Evolutionary conservation across 805 yeast species (phyloP), one percentile per base, ranked within the genome.

Genomic region (Isabelozyma rhagii): DNA sequence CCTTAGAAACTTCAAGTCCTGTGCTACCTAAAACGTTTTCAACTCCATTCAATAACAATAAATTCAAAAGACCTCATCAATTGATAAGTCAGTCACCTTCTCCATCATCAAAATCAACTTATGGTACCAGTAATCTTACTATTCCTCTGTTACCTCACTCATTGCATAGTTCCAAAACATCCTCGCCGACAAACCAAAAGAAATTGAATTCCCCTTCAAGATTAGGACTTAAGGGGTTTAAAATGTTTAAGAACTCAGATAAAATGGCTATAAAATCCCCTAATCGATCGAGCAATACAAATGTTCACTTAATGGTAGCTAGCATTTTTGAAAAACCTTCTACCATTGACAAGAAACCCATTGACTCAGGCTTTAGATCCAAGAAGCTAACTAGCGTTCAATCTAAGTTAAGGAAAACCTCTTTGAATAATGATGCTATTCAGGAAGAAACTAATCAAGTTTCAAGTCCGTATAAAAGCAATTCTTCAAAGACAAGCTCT

Each of bases 1-100:
- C 62, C 5, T 50, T 49, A 17, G 55, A 49, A 17, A 43, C 44
- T 17, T 45, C 57, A 9, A 54, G 58, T 40, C 61, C 59, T 3
- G 47, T 43, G 5, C 34, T 45, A 10, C 38, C 47, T 39, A 49
- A 48, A 41, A 57, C 57, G 31, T 61, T 52, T 47, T 11, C 15
- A 31, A 14, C 44, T 47, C 27, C 29, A 49, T 7, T 10, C 13
- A 28, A 10, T 10, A 47, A 47, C 27, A 69, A 68, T 51, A 72
- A 71, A 52, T 74, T 71, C 58, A 74, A 74, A 51, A 59, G 79
- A 34, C 79, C 79, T 1, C 78, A 72, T 54, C 66, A 68, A 48
- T 60, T 74, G 45, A 70, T 74, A 18, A 71, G 77, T 51, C 77
- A 74, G 52, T 65, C 72, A 14, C 79, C 79, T 4, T 71, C 77